phyloP scores from a whole-genome alignment of 2,329 filamentous ascomycete species.

The Chlorencoelia australis region DNA sequence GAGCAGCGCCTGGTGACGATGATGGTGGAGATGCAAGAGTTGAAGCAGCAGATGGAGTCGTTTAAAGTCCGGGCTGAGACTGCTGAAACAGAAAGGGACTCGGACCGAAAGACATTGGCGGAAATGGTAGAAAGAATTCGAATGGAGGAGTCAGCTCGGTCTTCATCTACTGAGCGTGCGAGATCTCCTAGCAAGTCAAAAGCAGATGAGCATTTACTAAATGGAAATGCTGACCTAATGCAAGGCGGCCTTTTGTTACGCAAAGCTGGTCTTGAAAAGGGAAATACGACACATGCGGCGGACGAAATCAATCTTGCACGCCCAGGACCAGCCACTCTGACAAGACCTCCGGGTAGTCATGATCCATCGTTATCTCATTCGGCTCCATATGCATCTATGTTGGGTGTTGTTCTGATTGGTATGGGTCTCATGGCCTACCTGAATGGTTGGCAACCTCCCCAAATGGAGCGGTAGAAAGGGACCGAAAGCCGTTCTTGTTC shows the following conservation, averaged over 20 bases:
- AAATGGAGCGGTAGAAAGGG: slow-evolving; percentile 24
- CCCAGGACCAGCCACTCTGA: slow-evolving; percentile 11
- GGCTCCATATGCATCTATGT: slow-evolving; percentile 70
- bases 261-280: slow-evolving; percentile 9
- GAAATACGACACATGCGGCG: slow-evolving; percentile 7
- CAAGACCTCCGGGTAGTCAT: slow-evolving; percentile 31
- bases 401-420: slow-evolving; percentile 71
- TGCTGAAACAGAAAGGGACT: slow-evolving; percentile 68
- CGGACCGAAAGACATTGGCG: slow-evolving; percentile 63
- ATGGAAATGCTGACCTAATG: slow-evolving; percentile 11
- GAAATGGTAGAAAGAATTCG: slow-evolving; percentile 84
- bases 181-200: slow-evolving; percentile 7
- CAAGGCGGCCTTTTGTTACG: slow-evolving; percentile 7
- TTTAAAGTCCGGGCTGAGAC: slow-evolving; percentile 70
- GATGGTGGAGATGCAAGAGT: slow-evolving; percentile 22
- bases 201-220: slow-evolving; percentile 1
- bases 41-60: slow-evolving; percentile 37
- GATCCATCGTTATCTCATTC: slow-evolving; percentile 42
- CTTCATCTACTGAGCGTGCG: slow-evolving; percentile 15
- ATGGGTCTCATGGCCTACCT: slow-evolving; percentile 81
- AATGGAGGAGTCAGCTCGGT: slow-evolving; percentile 43
- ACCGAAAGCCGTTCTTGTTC: too few species aligned
- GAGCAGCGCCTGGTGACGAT: slow-evolving; percentile 22
- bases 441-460: slow-evolving; percentile 60
- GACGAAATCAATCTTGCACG: slow-evolving; percentile 11